Percentiles rank a stretch among this genome's conserved stretches.
Evolutionary conservation across 176 grass and related monocot species (phyloP).

Genomic region (Avena eriantha): DNA sequence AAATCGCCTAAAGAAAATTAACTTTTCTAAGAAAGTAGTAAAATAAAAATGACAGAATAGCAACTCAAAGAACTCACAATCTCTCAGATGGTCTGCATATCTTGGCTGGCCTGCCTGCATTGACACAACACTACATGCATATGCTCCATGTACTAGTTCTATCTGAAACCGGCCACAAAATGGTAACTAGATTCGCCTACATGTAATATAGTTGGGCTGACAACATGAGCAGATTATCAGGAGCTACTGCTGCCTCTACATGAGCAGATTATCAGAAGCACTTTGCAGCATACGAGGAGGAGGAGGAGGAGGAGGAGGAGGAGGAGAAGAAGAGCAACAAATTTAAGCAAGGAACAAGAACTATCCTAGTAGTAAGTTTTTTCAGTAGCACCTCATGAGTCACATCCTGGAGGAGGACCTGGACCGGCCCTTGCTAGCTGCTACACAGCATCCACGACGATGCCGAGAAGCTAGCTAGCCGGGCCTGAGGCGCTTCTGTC

Average conservation of each 20-base stretch:
- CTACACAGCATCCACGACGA: slow-evolving; percentile 4
- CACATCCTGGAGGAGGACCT: neutral
- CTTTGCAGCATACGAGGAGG: neutral
- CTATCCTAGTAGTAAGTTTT: slow-evolving; percentile 34
- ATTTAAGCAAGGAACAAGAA: slow-evolving; percentile 14
- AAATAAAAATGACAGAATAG: neutral
- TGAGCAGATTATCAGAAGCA: slow-evolving; percentile 28
- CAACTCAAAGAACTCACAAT: slow-evolving; percentile 16
- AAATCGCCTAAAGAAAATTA: neutral
- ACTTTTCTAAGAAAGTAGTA: neutral
- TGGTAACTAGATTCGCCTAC: neutral
- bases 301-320: too few species aligned
- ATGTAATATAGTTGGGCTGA: neutral
- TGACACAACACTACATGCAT: slow-evolving; percentile 26
- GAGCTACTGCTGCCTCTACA: slow-evolving; percentile 20
- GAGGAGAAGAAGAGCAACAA: slow-evolving; percentile 30
- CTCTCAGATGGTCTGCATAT: slow-evolving; percentile 28
- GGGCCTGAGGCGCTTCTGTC: slow-evolving; percentile 58
- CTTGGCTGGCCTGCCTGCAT: slow-evolving; percentile 14
- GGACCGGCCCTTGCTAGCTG: slow-evolving; percentile 4
- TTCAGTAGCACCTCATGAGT: slow-evolving; percentile 15
- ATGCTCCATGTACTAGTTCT: neutral
- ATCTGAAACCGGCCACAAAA: slow-evolving; percentile 25
- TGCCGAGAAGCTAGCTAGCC: slow-evolving; percentile 35
- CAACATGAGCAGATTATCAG: slow-evolving; percentile 1